These are phyloP conservation scores for Westerdykella ornata DNA, from an alignment of 2,329 filamentous ascomycete genomes.

Conservation along the genomic window DNA sequence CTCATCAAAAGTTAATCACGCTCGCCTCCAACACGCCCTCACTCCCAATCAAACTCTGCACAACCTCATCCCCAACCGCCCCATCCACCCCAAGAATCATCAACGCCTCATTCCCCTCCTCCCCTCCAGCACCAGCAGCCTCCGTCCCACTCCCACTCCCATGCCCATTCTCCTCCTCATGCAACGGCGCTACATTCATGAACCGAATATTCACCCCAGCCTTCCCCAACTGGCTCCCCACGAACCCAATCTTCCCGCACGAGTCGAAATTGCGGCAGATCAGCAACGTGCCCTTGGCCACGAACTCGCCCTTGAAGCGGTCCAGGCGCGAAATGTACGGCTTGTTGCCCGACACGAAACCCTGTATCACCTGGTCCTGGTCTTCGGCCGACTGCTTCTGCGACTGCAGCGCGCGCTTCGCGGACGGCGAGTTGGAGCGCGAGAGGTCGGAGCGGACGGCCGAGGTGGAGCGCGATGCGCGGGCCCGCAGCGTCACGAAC, in stretches of 20 bases:
- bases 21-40: constrained; percentile 49
- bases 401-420: constrained; percentile 10
- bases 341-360: constrained; percentile 58
- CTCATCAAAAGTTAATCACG: constrained; percentile 45
- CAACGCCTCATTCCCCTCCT: constrained; percentile 57
- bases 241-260: constrained; percentile 74
- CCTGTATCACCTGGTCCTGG: constrained; percentile 53
- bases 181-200: constrained; percentile 65
- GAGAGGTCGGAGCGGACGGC: constrained; percentile 18
- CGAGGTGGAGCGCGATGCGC: constrained; percentile 36
- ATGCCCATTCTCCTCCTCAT: constrained; percentile 31
- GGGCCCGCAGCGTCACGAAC: constrained; percentile 62
- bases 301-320: constrained; percentile 66
- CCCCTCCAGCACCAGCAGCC: constrained; percentile 18
- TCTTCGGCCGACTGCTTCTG: constrained; percentile 10
- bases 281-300: constrained; percentile 66
- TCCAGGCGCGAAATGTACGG: constrained; percentile 67
- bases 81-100: constrained; percentile 75
- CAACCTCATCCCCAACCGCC: constrained; percentile 53
- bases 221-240: constrained; percentile 63
- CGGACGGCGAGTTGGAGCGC: constrained; percentile 26
- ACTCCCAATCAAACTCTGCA: constrained; percentile 43
- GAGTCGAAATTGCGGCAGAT: constrained; percentile 76
- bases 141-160: constrained; percentile 53
- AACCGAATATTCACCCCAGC: constrained; percentile 71